Evolutionary conservation across 495 filamentous ascomycete genomes (phyloP).

Genomic region (Penicillium tannophilum): DNA sequence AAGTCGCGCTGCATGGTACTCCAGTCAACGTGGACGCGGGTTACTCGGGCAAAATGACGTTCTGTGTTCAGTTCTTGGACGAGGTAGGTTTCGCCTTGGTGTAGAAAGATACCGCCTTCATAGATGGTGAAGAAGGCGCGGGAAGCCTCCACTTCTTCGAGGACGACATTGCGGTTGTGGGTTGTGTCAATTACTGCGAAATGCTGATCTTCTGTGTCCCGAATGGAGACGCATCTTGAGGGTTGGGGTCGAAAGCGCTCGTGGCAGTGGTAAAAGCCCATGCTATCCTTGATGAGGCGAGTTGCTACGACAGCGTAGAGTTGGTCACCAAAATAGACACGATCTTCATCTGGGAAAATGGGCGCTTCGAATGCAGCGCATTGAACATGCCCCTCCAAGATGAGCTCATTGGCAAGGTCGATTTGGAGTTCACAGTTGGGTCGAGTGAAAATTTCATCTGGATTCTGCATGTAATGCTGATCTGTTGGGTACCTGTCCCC

Average conservation of each 20-base stretch:
- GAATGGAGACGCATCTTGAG: conserved; percentile 80
- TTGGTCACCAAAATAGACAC: conserved; percentile 75
- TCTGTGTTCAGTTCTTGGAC: conserved; percentile 87
- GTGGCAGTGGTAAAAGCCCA: conserved; percentile 88
- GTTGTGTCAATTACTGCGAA: conserved; percentile 93
- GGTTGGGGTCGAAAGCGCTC: conserved; percentile 86
- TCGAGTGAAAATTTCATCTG: conserved; percentile 92
- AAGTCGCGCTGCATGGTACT: conserved; percentile 91
- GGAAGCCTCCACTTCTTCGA: conserved; percentile 95
- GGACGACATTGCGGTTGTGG: conserved; percentile 75
- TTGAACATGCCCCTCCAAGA: conserved; percentile 91
- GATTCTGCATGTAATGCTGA: conserved; percentile 96
- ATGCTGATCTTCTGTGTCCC: conserved; percentile 89
- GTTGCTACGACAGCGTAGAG: conserved; percentile 72
- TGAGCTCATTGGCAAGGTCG: conserved; percentile 86
- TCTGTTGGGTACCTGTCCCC: conserved; percentile 93
- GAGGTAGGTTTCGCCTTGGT: conserved; percentile 90
- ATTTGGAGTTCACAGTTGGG: conserved; percentile 88
- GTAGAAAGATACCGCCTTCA: conserved; percentile 96
- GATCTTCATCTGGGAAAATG: conserved; percentile 74
- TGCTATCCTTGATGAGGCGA: conserved; percentile 68
- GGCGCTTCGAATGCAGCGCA: conserved; percentile 97
- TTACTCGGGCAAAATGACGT: conserved; percentile 70
- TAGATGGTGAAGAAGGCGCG: conserved; percentile 95
- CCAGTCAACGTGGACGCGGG: conserved; percentile 91